Base-by-base conservation (phyloP, 352 stramenopile species). In the Stramenopiles sp. region DNA sequence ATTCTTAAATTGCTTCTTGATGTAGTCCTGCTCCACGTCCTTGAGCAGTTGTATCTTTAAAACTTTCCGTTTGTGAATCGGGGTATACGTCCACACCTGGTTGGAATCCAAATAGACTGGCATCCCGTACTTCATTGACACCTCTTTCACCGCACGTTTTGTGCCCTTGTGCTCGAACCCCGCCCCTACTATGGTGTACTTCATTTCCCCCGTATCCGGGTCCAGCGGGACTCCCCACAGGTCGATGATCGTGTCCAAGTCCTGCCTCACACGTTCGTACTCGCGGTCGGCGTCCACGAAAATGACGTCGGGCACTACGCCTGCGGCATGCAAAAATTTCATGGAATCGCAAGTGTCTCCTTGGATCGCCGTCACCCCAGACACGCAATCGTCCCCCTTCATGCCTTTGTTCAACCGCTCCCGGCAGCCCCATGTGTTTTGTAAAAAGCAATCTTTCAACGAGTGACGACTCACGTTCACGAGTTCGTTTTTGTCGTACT, bases 241-340 rank as follows among this genome's bases (percentile, higher is more conserved):
- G 32, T 77, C 35, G 33, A 79, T 37, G 37, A 68, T 76, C n/a
- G 30, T 25, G 3, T 76, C 4, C 34, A 80, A 74, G 71, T 80
- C 77, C 32, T 1, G 2, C 34, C 75, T 53, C 32, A 77, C 43
- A 6, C 33, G 1, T 32, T 79, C 77, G 49, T 80, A 80, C 68
- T 78, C 71, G 71, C 78, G 77, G 49, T 77, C 68, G 2, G 74
- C 77, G 74, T 80, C 77, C 43, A 80, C 74, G 68, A 79, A 80
- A 2, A 80, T 77, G 30, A 80, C 18, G 36, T 80, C 75, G 0
- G 77, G 77, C 33, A 74, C 33, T 32, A 80, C 37, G 3, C 36
- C 36, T 12, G 1, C 1, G 18, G 35, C 32, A 32, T 1, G 1
- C 0, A 80, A 2, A 4, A 71, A 34, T 3, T 1, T 6, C 1